phyloP scores from a whole-genome alignment of 2,329 filamentous ascomycete genomes.

The Gliomastix tumulicola region DNA sequence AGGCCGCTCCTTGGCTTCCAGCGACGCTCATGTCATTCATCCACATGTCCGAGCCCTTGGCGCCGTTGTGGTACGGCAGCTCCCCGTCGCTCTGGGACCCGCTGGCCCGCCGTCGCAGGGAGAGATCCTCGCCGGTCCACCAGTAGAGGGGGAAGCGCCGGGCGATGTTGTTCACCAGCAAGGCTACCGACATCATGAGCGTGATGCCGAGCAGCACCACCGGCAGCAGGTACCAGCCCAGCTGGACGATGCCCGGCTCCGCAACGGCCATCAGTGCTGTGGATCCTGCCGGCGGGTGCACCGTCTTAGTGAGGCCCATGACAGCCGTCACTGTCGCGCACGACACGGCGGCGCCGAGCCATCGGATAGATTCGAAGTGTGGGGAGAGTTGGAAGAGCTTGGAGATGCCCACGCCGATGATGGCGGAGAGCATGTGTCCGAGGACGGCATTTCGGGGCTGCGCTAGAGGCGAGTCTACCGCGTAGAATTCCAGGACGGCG shows the following conservation, averaged over 20 bases:
- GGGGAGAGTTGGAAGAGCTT: slow-evolving; percentile 55
- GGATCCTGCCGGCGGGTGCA: slow-evolving; percentile 69
- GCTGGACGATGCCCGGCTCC: slow-evolving; percentile 38
- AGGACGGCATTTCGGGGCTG: slow-evolving; percentile 65
- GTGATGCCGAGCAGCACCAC: slow-evolving; percentile 52
- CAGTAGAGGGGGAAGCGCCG: slow-evolving; percentile 63
- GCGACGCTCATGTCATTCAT: too few species aligned
- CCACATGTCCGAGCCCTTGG: too few species aligned
- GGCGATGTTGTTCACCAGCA: slow-evolving; percentile 64
- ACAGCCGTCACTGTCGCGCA: slow-evolving; percentile 55
- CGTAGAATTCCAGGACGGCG: slow-evolving; percentile 68
- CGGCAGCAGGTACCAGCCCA: slow-evolving; percentile 66
- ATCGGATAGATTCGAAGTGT: slow-evolving; percentile 44
- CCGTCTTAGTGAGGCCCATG: slow-evolving; percentile 65
- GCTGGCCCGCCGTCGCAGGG: slow-evolving; percentile 2
- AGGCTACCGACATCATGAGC: slow-evolving; percentile 55
- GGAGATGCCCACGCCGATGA: slow-evolving; percentile 53
- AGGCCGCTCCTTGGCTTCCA: too few species aligned
- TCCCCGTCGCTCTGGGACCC: slow-evolving; percentile 4
- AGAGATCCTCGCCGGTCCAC: slow-evolving; percentile 49
- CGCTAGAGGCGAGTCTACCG: slow-evolving; percentile 63
- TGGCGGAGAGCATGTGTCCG: slow-evolving; percentile 57
- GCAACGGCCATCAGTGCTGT: slow-evolving; percentile 64
- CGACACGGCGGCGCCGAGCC: slow-evolving; percentile 57
- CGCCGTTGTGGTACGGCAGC: background rate